Evolutionary conservation across 75 land plant species (phyloP), one percentile per base, ranked within the genome.

Genomic region (Pinus albicaulis): DNA sequence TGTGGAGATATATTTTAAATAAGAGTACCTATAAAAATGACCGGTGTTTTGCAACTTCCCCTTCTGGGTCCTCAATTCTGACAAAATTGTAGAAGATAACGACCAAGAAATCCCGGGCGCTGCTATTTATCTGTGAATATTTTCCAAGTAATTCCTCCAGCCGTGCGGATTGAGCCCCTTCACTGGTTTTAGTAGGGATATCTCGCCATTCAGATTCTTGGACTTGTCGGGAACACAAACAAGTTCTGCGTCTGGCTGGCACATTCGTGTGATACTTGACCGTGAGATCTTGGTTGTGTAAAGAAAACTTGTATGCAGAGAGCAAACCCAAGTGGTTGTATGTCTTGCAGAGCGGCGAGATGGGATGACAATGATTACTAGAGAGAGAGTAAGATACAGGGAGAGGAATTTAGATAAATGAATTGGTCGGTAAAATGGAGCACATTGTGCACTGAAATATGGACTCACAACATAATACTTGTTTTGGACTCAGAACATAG

Each of bases 11-110:
- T 48, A 48, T 48, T 11, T 22, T 31, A 31, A 31, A 31, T 1
- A 28, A 28, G 1, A 28, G 1, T 59, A 89, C 94, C 92, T 92
- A 68, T 73, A 92, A 69, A 81, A 92, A 92, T 6, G 84, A 64
- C 26, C 60, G 79, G 58, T 92, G 94, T 38, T 77, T 77, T 28
- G 92, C 76, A 26, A 92, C 92, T 74, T 89, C 92, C 28, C 59
- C 56, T 17, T 81, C 76, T 12, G 94, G 90, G 68, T 92, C 82
- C 76, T 85, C 80, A 57, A 92, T 72, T 31, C 71, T 71, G 57
- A 89, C 90, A 59, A 92, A 90, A 17, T 80, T 76, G 26, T 92
- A 92, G 66, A 92, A 87, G 73, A 78, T 92, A 17, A 92, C 92
- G 38, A 87, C 94, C 36, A 87, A 15, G 62, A 83, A 92, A n/a